phyloP scores from a whole-genome alignment of 1,139 yeast genomes.

The Candida neerlandica region DNA sequence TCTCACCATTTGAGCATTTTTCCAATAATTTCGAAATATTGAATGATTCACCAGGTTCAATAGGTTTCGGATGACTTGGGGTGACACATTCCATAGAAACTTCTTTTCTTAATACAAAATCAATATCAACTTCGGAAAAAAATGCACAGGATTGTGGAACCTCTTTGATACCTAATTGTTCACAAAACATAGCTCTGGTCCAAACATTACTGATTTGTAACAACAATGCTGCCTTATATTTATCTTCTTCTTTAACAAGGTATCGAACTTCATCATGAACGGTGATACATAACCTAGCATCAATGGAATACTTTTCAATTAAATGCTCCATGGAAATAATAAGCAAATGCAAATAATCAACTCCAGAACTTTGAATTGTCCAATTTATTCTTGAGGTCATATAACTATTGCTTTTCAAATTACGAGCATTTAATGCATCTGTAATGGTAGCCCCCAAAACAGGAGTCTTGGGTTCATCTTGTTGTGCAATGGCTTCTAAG shows the following conservation, averaged over 20 bases:
- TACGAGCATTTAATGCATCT: slow-evolving; percentile 68
- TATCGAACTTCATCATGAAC: slow-evolving; percentile 96
- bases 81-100: slow-evolving; percentile 87
- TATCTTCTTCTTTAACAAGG: slow-evolving; percentile 71
- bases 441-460: slow-evolving; percentile 94
- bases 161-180: slow-evolving; percentile 85
- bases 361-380: slow-evolving; percentile 99
- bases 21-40: slow-evolving; percentile 58
- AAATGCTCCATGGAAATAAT: slow-evolving; percentile 89
- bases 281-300: slow-evolving; percentile 80
- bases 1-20: slow-evolving; percentile 25
- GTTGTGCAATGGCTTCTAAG: slow-evolving; percentile 83
- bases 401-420: slow-evolving; percentile 67
- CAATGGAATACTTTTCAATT: slow-evolving; percentile 60
- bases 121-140: slow-evolving; percentile 92
- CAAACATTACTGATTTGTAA: slow-evolving; percentile 89
- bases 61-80: slow-evolving; percentile 76
- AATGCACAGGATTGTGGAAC: slow-evolving; percentile 95
- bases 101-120: slow-evolving; percentile 84
- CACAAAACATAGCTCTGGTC: slow-evolving; percentile 96
- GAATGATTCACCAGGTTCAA: slow-evolving; percentile 78
- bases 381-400: slow-evolving; percentile 93
- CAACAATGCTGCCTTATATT: slow-evolving; percentile 75
- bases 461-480: slow-evolving; percentile 85
- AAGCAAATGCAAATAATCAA: slow-evolving; percentile 86